Percentiles rank a stretch among this genome's conserved stretches.
These are phyloP conservation scores for Thymus mandschuricus DNA, from an alignment of 257 asterid species.

Conservation along the genomic window DNA sequence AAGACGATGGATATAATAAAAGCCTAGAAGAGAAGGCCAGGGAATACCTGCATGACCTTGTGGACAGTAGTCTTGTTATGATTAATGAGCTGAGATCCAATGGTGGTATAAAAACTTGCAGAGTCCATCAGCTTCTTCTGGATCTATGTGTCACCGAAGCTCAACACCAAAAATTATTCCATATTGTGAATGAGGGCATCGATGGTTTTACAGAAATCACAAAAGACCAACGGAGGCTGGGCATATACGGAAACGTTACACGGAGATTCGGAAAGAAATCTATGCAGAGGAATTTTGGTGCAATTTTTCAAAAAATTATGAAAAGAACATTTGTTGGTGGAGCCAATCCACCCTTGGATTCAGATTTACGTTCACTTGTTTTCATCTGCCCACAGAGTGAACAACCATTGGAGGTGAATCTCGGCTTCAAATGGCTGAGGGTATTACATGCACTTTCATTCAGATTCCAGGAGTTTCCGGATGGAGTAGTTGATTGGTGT, in stretches of 20 bases:
- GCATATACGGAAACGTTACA: too few relatives aligned
- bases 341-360: too few relatives aligned
- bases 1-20: too few relatives aligned
- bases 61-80: background rate
- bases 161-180: conserved; percentile 7
- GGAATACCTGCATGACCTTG: conserved; percentile 19
- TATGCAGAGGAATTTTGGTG: too few relatives aligned
- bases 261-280: too few relatives aligned
- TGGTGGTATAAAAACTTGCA: conserved; percentile 8
- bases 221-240: conserved; percentile 1
- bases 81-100: background rate
- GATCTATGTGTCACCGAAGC: background rate
- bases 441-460: background rate
- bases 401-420: background rate
- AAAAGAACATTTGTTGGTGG: too few relatives aligned
- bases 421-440: conserved; percentile 8
- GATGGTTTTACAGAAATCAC: background rate
- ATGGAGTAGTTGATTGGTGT: too few relatives aligned
- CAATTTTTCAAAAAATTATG: too few relatives aligned
- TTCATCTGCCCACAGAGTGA: background rate
- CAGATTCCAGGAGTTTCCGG: too few relatives aligned
- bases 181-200: background rate
- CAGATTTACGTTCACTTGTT: too few relatives aligned
- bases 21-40: conserved; percentile 15
- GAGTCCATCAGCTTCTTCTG: conserved; percentile 9